Conservation (phyloP, 2,329 filamentous ascomycete genomes). For the Xylaria sp. region DNA sequence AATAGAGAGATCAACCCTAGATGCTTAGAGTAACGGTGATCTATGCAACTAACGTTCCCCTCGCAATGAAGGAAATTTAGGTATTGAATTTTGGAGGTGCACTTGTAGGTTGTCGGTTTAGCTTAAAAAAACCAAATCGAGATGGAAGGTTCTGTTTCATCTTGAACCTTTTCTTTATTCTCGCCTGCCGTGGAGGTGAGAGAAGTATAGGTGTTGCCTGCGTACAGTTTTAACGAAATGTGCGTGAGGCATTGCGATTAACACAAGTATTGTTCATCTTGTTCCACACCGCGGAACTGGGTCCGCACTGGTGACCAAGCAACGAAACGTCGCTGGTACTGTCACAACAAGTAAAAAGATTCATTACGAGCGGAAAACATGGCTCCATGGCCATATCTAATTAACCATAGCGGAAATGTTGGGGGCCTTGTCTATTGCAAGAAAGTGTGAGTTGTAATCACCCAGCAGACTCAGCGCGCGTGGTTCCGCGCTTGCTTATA, state of each 20-base stretch:
- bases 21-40: background rate
- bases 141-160: too few species aligned
- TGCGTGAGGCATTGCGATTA: background rate
- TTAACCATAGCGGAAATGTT: background rate
- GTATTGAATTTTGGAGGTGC: background rate
- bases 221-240: background rate
- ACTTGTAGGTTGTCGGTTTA: too few species aligned
- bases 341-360: background rate
- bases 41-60: background rate
- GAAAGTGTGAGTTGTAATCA: background rate
- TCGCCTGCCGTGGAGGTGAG: background rate
- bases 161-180: too few species aligned
- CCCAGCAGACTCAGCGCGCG: background rate
- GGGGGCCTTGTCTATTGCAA: background rate
- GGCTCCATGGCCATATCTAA: background rate
- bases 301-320: slow-evolving; percentile 1
- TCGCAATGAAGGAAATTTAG: too few species aligned
- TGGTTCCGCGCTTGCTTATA: slow-evolving; percentile 2
- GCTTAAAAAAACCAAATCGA: too few species aligned
- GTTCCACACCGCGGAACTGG: background rate
- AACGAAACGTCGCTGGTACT: background rate
- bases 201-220: background rate
- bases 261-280: background rate
- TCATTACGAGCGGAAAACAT: background rate
- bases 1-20: background rate